These are phyloP conservation scores for Scedosporium apiospermum DNA, from an alignment of 2,329 filamentous ascomycete genomes.

Conservation along the genomic window DNA sequence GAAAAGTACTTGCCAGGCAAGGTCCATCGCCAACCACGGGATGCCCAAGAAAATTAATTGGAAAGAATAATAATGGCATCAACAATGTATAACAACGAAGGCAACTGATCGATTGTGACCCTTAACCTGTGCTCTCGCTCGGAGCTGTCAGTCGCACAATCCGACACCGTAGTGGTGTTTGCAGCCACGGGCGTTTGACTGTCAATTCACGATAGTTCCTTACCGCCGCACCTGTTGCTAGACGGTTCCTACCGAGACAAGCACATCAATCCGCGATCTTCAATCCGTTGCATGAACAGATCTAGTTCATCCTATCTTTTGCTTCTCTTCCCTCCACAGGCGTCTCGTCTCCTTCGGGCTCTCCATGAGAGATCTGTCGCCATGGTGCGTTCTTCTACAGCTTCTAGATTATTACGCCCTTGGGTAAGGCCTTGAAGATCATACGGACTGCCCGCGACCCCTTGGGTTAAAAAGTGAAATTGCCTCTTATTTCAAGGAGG, in stretches of 20 bases:
- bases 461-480: not conserved
- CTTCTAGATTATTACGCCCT: conserved; percentile 1
- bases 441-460: not conserved
- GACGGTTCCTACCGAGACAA: not conserved
- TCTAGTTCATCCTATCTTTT: conserved; percentile 5
- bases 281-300: conserved; percentile 1
- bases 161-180: too few relatives aligned
- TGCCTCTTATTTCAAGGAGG: not conserved
- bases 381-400: not conserved
- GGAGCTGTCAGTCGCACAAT: too few relatives aligned
- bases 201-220: not conserved
- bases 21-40: too few relatives aligned
- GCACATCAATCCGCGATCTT: not conserved
- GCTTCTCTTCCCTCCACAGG: not conserved
- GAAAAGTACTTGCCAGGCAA: too few relatives aligned
- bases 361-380: not conserved
- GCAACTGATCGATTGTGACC: too few relatives aligned
- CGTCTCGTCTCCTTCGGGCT: not conserved
- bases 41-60: too few relatives aligned
- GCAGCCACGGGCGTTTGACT: too few relatives aligned
- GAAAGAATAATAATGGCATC: too few relatives aligned
- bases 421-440: not conserved
- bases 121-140: too few relatives aligned
- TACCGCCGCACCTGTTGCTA: not conserved
- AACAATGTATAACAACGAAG: too few relatives aligned